Conservation (phyloP, 2,329 filamentous ascomycete genomes). For the Aureobasidium vineae region DNA sequence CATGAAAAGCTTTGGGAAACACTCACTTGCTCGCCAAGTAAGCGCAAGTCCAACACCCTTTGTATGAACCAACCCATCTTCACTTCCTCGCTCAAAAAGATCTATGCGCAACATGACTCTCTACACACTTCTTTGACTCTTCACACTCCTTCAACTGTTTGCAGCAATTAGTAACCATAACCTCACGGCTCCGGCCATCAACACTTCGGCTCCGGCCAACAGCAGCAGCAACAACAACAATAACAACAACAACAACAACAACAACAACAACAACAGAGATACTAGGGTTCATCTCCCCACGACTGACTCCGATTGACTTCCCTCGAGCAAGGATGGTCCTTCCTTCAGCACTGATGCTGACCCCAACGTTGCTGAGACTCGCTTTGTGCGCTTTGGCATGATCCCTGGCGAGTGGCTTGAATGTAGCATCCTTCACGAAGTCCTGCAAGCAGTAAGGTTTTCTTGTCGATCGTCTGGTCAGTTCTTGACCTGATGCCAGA, state of each 20-base stretch:
- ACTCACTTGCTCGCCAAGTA: neutral
- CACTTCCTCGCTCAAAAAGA: neutral
- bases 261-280: neutral
- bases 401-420: constrained; percentile 14
- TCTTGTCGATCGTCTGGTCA: no score
- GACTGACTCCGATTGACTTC: no score
- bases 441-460: neutral
- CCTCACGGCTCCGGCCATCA: no score
- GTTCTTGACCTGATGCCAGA: no score
- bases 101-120: neutral
- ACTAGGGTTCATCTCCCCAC: no score
- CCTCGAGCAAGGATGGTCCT: neutral
- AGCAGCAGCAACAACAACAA: no score
- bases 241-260: no score
- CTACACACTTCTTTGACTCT: neutral
- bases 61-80: no score
- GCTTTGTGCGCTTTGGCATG: constrained; percentile 6
- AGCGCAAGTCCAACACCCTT: neutral
- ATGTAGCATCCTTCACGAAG: neutral
- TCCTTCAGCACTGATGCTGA: constrained; percentile 20
- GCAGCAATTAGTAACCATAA: no score
- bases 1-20: neutral
- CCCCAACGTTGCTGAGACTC: neutral
- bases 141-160: no score
- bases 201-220: neutral